Conservation (phyloP, 768 basidiomycete species). For the Filobasidium wieringae region DNA sequence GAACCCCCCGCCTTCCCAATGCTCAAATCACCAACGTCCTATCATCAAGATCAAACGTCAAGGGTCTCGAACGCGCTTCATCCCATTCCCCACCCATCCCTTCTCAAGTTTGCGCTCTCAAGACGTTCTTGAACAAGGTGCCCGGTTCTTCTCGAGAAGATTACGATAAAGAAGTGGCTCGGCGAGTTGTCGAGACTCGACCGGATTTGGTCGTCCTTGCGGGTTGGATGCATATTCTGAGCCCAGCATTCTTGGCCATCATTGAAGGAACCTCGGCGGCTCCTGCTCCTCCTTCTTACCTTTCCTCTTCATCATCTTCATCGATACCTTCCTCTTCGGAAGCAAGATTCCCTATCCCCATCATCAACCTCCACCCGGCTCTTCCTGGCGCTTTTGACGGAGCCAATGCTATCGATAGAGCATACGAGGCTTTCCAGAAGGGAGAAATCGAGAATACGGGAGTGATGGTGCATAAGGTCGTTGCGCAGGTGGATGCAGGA, state of each 20-base stretch:
- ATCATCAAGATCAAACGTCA: conserved; percentile 83
- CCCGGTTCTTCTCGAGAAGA: conserved; percentile 64
- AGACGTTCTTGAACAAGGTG: conserved; percentile 65
- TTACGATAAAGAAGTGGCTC: conserved; percentile 73
- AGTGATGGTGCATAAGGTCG: conserved; percentile 86
- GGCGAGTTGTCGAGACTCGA: conserved; percentile 49
- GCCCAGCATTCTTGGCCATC: conserved; percentile 63
- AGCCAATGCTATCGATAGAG: conserved; percentile 75
- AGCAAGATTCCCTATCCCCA: conserved; percentile 47
- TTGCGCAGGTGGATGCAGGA: conserved; percentile 85
- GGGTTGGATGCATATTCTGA: conserved; percentile 97
- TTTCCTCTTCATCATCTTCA: background rate
- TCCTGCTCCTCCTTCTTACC: conserved; percentile 15
- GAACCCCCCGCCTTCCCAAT: conserved; percentile 60
- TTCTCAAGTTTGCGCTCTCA: conserved; percentile 69
- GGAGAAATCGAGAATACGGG: conserved; percentile 70
- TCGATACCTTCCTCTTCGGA: background rate
- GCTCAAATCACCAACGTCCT: conserved; percentile 66
- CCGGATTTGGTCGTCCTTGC: conserved; percentile 90
- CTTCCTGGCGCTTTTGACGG: conserved; percentile 94
- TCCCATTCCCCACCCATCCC: conserved; percentile 57
- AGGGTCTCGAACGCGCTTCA: conserved; percentile 71
- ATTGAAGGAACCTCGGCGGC: conserved; percentile 41
- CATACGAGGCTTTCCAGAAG: conserved; percentile 73
- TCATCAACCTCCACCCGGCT: conserved; percentile 95